A percentile compares a stretch with the other conserved stretches of the same genome.
Conservation (phyloP, 768 basidiomycete genomes). For the Suillus luteus region DNA sequence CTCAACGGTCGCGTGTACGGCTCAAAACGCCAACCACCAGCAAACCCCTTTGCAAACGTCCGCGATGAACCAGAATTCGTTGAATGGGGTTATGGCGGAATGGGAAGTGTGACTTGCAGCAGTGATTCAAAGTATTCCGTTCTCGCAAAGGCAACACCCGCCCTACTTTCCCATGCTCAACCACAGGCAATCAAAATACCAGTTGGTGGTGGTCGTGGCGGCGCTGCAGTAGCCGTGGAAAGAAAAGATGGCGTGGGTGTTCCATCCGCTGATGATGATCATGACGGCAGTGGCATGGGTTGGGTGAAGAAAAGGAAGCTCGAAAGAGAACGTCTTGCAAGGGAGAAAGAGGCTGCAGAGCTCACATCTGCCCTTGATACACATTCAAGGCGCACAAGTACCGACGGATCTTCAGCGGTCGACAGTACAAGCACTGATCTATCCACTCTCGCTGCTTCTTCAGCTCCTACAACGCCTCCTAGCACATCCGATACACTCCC, state of each 20-base stretch:
- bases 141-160: not conserved
- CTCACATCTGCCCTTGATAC: not conserved
- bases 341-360: slow-evolving; percentile 19
- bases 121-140: slow-evolving; percentile 20
- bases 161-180: not conserved
- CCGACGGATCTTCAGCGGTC: not conserved
- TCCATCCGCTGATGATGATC: slow-evolving; percentile 45
- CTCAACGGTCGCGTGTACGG: slow-evolving; percentile 89
- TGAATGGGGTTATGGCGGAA: slow-evolving; percentile 90
- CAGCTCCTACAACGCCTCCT: slow-evolving; percentile 1
- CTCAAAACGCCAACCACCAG: slow-evolving; percentile 38
- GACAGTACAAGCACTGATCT: slow-evolving; percentile 11
- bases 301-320: slow-evolving; percentile 74
- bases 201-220: slow-evolving; percentile 29
- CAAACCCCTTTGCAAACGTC: slow-evolving; percentile 65
- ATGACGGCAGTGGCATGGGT: slow-evolving; percentile 85
- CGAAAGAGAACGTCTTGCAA: slow-evolving; percentile 49
- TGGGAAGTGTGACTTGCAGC: slow-evolving; percentile 57
- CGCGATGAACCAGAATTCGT: slow-evolving; percentile 79
- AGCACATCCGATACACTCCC: not conserved
- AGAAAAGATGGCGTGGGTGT: slow-evolving; percentile 28
- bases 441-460: slow-evolving; percentile 3
- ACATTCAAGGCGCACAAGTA: slow-evolving; percentile 1
- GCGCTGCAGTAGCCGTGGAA: slow-evolving; percentile 32
- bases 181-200: slow-evolving; percentile 18